A percentile compares a stretch with the other conserved stretches of the same genome.
phyloP scores from a whole-genome alignment of 139 green algal species.

The Mesotaenium endlicherianum region DNA sequence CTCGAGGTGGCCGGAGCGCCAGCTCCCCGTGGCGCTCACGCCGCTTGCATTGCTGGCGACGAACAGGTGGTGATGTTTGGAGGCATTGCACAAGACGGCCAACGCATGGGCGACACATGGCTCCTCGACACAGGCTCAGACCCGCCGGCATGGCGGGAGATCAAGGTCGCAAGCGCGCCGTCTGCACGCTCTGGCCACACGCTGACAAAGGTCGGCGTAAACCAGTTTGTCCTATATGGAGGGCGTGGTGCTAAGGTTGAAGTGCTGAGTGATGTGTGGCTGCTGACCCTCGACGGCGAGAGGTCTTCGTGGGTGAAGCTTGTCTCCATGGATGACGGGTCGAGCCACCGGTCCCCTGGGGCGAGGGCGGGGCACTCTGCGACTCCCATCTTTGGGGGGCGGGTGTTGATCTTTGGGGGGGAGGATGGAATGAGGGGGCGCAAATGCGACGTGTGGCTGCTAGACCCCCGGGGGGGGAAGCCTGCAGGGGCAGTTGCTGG shows the following conservation, averaged over 20 bases:
- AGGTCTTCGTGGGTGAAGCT: constrained; percentile 13
- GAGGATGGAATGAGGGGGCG: constrained; percentile 28
- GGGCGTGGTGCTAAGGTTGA: constrained; percentile 25
- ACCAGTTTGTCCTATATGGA: constrained; percentile 21
- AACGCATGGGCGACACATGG: constrained; percentile 32
- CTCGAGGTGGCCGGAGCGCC: background rate
- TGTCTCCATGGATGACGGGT: background rate
- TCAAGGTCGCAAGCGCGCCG: background rate
- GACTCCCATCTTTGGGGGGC: constrained; percentile 27
- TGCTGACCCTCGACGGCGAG: constrained; percentile 11
- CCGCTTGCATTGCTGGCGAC: constrained; percentile 5
- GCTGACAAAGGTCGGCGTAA: constrained; percentile 7
- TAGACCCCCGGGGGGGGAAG: constrained; percentile 10
- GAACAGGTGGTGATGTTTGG: constrained; percentile 32
- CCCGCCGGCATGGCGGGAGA: constrained; percentile 13
- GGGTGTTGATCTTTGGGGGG: constrained; percentile 32
- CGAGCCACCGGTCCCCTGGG: background rate
- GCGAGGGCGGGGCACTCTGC: constrained; percentile 30
- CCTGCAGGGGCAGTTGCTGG: background rate
- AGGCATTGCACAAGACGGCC: constrained; percentile 8
- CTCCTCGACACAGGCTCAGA: constrained; percentile 15
- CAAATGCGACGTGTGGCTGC: constrained; percentile 34
- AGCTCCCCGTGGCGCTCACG: constrained; percentile 15
- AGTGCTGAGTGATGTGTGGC: constrained; percentile 36
- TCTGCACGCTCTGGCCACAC: constrained; percentile 27